Evolutionary conservation across 441 rosid genomes (phyloP), one percentile per base, ranked within the genome.

Genomic region (Pelargonium hybrid): DNA sequence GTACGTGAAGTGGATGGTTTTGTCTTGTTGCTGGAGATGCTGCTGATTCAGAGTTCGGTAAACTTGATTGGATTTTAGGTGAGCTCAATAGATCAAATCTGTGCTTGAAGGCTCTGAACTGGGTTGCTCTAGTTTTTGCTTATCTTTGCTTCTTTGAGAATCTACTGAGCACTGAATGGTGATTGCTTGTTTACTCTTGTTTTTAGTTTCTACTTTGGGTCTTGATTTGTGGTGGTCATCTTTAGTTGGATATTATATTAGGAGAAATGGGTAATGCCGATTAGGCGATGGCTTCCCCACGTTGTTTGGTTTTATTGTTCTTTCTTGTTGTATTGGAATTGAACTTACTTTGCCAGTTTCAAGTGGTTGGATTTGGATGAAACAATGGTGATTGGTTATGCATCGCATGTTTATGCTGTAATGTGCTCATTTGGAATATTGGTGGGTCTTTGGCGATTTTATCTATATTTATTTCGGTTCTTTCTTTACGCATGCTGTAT

Each of bases 211-310:
- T 57, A 21, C 9, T 57, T 13, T 68, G 21, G 43, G 18, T 63
- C 54, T 57, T 67, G 63, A 73, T 62, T 76, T 63, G 61, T 64
- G 72, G 72, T 68, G 57, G 70, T 68, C 71, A 48, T 71, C 68
- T 69, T 75, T 63, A 20, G 70, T 68, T 57, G 25, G 52, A 64
- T 71, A 23, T 20, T 41, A 59, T 74, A 65, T 20, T 52, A 11
- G 18, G 34, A 64, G 34, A 2, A 57, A 1, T 56, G 20, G 3
- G 62, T 56, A 20, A 56, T 56, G 18, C 62, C 25, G 7, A 56
- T 17, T 23, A 56, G 8, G 62, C 11, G 11, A 56, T 17, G 62
- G 18, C 62, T 26, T 56, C 14, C 3, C 23, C 63, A 0, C 0
- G 31, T 20, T 20, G 5, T 20, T 57, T 57, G 63, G 9, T 57